Evolutionary conservation across 768 basidiomycete genomes (phyloP).

Genomic region (Goffeauzyma gilvescens): DNA sequence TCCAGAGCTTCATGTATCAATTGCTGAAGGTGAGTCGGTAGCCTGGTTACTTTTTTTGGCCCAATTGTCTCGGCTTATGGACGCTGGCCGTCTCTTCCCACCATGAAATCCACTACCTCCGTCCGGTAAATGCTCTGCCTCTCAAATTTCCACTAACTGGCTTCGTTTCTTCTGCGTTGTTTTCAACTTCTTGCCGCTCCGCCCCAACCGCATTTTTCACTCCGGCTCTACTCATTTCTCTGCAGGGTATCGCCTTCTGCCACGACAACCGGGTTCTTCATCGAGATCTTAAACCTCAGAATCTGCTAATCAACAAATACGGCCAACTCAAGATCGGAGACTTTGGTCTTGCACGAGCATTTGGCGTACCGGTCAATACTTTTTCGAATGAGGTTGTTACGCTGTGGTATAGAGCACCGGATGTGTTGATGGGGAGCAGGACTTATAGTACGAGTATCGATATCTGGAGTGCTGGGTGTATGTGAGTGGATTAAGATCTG

Average conservation of each 20-base stretch:
- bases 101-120: too few species aligned
- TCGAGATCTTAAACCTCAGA: slow-evolving; percentile 95
- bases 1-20: slow-evolving; percentile 95
- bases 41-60: not conserved
- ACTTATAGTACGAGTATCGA: slow-evolving; percentile 98
- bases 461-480: slow-evolving; percentile 97
- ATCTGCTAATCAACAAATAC: slow-evolving; percentile 88
- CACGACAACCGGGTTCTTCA: slow-evolving; percentile 97
- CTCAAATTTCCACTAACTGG: too few species aligned
- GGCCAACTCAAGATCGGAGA: slow-evolving; percentile 94
- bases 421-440: slow-evolving; percentile 85
- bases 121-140: too few species aligned
- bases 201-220: not conserved
- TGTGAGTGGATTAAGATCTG: slow-evolving; percentile 33
- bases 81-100: too few species aligned
- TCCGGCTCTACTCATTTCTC: not conserved
- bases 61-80: too few species aligned
- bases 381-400: slow-evolving; percentile 95
- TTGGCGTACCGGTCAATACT: slow-evolving; percentile 96
- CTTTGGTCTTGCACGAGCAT: slow-evolving; percentile 90
- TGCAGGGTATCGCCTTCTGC: slow-evolving; percentile 75
- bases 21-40: slow-evolving; percentile 48
- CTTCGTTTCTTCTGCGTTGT: not conserved
- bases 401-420: slow-evolving; percentile 94
- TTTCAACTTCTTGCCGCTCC: not conserved